A percentile compares a stretch with the other conserved stretches of the same genome.
Evolutionary conservation across 257 asterid genomes (phyloP).

Genomic region (Fraxinus excelsior): DNA sequence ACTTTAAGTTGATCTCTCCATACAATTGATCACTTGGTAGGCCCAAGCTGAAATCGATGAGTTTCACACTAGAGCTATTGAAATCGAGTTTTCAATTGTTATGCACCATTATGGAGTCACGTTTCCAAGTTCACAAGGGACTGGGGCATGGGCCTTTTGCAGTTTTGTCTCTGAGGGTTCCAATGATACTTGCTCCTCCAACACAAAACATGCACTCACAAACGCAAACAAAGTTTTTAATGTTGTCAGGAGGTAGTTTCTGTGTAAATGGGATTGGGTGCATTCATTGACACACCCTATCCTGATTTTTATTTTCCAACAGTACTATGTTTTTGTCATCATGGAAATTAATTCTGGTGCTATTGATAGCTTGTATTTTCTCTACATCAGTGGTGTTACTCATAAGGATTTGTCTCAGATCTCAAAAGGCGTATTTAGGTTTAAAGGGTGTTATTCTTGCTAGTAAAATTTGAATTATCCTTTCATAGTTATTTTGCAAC

Average conservation of each 20-base stretch:
- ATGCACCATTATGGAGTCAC: background rate
- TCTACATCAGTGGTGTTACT: background rate
- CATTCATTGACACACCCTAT: background rate
- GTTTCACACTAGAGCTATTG: background rate
- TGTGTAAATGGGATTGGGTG: background rate
- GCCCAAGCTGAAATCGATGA: background rate
- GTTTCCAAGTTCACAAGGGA: background rate
- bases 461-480: slow-evolving; percentile 1
- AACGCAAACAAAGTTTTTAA: background rate
- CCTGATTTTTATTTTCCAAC: background rate
- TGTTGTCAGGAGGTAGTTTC: background rate
- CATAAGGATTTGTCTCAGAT: background rate
- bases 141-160: background rate
- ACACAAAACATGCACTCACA: background rate
- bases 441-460: background rate
- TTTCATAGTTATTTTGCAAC: background rate
- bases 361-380: background rate
- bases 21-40: background rate
- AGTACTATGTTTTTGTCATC: background rate
- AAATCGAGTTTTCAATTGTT: background rate
- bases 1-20: background rate
- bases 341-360: background rate
- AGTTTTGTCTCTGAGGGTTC: background rate
- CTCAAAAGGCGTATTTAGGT: background rate
- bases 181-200: background rate